Evolutionary conservation across 352 stramenopile species (phyloP).

Genomic region (Plasmopara muralis): DNA sequence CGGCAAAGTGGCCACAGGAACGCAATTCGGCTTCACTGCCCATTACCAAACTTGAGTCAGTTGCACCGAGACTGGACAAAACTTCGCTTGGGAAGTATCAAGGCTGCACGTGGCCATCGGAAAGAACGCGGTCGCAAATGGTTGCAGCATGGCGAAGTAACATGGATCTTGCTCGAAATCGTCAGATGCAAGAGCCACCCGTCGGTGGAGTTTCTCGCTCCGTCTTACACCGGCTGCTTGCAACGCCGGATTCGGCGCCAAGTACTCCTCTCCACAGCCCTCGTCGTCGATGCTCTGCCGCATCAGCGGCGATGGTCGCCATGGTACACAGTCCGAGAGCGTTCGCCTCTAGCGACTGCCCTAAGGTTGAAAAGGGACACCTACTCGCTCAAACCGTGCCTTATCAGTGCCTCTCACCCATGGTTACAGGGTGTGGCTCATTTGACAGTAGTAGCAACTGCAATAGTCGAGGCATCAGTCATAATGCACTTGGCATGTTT

Average conservation of each 20-base stretch:
- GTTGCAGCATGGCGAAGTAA: conserved; percentile 19
- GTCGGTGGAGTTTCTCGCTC: conserved; percentile 24
- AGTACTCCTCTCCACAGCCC: conserved; percentile 20
- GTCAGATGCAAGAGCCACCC: conserved; percentile 24
- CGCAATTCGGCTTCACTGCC: conserved; percentile 2
- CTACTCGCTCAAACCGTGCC: conserved; percentile 17
- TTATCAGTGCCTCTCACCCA: conserved; percentile 18
- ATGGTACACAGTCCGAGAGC: conserved; percentile 31
- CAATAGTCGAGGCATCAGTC: conserved; percentile 26
- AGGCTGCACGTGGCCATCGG: conserved; percentile 18
- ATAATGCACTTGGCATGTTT: conserved; percentile 16
- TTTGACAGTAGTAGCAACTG: conserved; percentile 24
- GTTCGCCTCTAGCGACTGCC: conserved; percentile 7
- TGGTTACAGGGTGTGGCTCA: conserved; percentile 19
- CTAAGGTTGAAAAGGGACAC: conserved; percentile 17
- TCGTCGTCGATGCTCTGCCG: conserved; percentile 28
- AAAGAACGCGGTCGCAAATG: conserved; percentile 19
- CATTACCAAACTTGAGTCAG: conserved; percentile 21
- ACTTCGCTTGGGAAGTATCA: conserved; percentile 12
- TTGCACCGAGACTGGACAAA: conserved; percentile 16
- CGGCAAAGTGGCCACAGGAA: conserved; percentile 13
- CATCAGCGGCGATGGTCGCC: conserved; percentile 19
- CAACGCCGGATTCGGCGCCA: conserved; percentile 7
- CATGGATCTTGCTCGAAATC: conserved; percentile 8
- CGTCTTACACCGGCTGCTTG: conserved; percentile 22